phyloP scores from a whole-genome alignment of 352 stramenopile genomes.

The Globisporangium barbulae region DNA sequence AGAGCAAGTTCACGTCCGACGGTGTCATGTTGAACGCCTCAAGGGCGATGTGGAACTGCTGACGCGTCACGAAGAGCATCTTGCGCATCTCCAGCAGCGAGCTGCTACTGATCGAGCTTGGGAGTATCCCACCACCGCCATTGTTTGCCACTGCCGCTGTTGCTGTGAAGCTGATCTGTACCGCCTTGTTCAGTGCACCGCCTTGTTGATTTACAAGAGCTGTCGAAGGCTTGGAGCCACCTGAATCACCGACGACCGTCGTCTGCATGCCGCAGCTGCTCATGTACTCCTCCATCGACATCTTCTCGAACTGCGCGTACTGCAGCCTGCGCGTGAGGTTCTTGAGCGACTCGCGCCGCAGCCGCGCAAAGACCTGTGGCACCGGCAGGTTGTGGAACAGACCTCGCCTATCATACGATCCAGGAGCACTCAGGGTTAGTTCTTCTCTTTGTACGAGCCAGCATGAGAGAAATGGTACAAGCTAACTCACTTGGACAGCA shows the following conservation, averaged over 20 bases:
- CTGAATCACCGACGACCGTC: not conserved
- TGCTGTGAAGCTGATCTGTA: conserved; percentile 3
- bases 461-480: not conserved
- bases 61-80: conserved; percentile 41
- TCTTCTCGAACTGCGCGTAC: conserved; percentile 40
- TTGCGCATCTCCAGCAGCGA: conserved; percentile 25
- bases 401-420: conserved; percentile 13
- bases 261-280: conserved; percentile 35
- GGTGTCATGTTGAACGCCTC: conserved; percentile 44
- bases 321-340: conserved; percentile 43
- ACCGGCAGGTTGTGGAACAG: conserved; percentile 35
- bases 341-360: conserved; percentile 48
- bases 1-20: conserved; percentile 58
- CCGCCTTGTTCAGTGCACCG: not conserved
- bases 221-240: no score
- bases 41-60: conserved; percentile 58
- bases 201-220: not conserved
- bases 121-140: not conserved
- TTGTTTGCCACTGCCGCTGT: not conserved
- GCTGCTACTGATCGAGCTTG: not conserved
- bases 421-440: not conserved
- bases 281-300: conserved; percentile 61
- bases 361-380: conserved; percentile 50
- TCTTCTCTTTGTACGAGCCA: no score
- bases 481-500: conserved; percentile 17